phyloP scores from a whole-genome alignment of 495 filamentous ascomycete genomes.

The Lindgomyces ingoldianus region DNA sequence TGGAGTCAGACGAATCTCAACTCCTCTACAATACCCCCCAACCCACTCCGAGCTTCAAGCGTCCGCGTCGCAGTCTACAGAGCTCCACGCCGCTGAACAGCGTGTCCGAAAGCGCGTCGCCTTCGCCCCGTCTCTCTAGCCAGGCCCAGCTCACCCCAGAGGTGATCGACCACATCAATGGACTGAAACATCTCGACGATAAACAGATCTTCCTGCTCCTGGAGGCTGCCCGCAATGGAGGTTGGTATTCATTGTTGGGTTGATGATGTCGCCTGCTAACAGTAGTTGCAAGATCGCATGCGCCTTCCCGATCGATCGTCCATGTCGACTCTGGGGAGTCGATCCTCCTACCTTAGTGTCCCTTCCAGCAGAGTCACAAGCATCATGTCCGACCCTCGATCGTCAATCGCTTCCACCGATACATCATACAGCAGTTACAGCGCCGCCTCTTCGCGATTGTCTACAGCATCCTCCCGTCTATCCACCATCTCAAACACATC shows the following conservation, averaged over 20 bases:
- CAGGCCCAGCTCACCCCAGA: constrained; percentile 30
- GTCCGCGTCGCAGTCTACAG: constrained; percentile 35
- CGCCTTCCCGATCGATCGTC: constrained; percentile 33
- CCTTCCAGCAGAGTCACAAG: constrained; percentile 36
- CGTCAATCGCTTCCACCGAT: constrained; percentile 35
- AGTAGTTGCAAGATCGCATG: constrained; percentile 24
- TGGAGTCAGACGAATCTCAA: constrained; percentile 37
- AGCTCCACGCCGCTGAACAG: constrained; percentile 32
- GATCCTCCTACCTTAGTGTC: constrained; percentile 33
- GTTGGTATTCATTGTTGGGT: constrained; percentile 15
- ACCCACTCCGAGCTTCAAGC: constrained; percentile 31
- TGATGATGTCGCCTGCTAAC: neutral
- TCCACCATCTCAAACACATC: constrained; percentile 31
- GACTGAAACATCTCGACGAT: constrained; percentile 36
- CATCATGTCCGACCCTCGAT: constrained; percentile 34
- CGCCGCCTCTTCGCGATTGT: constrained; percentile 29
- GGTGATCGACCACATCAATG: constrained; percentile 36
- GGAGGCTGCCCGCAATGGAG: constrained; percentile 33
- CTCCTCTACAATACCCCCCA: constrained; percentile 30
- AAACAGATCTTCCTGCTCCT: constrained; percentile 35
- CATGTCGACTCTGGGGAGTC: constrained; percentile 34
- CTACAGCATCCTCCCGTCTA: constrained; percentile 34
- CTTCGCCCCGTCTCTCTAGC: constrained; percentile 29
- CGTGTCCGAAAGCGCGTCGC: constrained; percentile 37
- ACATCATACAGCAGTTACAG: constrained; percentile 26